Conservation (phyloP, 352 stramenopile species). For the Phytophthora kernoviae region DNA sequence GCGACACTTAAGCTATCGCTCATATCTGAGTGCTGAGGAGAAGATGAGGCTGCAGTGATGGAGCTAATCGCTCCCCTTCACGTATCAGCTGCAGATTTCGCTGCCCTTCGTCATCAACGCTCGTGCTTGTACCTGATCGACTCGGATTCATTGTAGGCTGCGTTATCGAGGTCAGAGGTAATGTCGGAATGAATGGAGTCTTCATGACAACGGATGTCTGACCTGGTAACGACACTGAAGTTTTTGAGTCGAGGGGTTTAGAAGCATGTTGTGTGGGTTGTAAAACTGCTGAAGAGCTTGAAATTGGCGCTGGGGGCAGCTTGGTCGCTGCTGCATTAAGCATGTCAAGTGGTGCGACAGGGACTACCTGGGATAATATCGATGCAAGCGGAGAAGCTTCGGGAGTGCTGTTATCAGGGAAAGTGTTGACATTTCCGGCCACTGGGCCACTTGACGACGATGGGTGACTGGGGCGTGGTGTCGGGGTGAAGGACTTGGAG, state of each 20-base stretch:
- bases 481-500: constrained; percentile 6
- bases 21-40: constrained; percentile 22
- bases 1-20: constrained; percentile 28
- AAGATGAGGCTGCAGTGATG: constrained; percentile 17
- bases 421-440: constrained; percentile 1
- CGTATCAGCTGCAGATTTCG: constrained; percentile 3
- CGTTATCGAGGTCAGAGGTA: constrained; percentile 16
- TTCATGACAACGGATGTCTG: constrained; percentile 5
- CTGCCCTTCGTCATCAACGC: constrained; percentile 19
- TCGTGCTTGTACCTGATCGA: constrained; percentile 9
- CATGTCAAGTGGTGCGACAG: constrained; percentile 26
- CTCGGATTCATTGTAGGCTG: constrained; percentile 13
- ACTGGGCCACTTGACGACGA: constrained; percentile 3
- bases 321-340: constrained; percentile 11
- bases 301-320: constrained; percentile 4
- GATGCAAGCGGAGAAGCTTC: constrained; percentile 21
- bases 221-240: constrained; percentile 1
- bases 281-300: constrained; percentile 1
- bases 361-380: constrained; percentile 9
- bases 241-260: constrained; percentile 15
- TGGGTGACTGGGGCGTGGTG: constrained; percentile 10
- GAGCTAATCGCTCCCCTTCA: constrained; percentile 8
- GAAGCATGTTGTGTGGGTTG: constrained; percentile 2
- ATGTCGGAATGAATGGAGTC: constrained; percentile 14
- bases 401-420: constrained; percentile 9